These are phyloP conservation scores for Syncephalastrum contaminatum DNA, from an alignment of 371 early-diverging fungal species.

Conservation along the genomic window DNA sequence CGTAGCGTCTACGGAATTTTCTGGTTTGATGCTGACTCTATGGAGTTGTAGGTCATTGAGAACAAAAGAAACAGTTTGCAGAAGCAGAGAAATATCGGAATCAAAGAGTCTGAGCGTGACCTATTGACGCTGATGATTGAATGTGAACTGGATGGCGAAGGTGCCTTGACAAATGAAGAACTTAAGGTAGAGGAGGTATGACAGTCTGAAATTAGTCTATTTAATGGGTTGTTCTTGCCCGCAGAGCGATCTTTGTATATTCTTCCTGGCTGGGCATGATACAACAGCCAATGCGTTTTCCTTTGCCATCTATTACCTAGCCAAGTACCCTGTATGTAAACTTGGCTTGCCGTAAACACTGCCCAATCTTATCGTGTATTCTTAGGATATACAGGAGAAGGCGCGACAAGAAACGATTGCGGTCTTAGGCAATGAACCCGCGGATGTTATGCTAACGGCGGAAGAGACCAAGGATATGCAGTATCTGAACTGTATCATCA, in stretches of 20 bases:
- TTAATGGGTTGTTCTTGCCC: slow-evolving; percentile 29
- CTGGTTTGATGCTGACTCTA: too few relatives aligned
- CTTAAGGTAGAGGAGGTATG: slow-evolving; percentile 50
- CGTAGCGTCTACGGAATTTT: neutral
- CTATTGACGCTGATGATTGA: slow-evolving; percentile 57
- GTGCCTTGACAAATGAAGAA: slow-evolving; percentile 35
- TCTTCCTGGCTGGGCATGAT: slow-evolving; percentile 50
- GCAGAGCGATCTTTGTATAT: slow-evolving; percentile 41
- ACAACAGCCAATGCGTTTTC: slow-evolving; percentile 26
- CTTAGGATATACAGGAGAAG: slow-evolving; percentile 44
- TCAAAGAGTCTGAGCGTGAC: slow-evolving; percentile 26
- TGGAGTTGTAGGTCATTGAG: too few relatives aligned
- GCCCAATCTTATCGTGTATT: neutral
- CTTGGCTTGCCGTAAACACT: neutral
- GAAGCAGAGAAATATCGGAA: too few relatives aligned
- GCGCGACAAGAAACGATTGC: slow-evolving; percentile 50
- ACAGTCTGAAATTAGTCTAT: slow-evolving; percentile 38
- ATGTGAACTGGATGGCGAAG: slow-evolving; percentile 30
- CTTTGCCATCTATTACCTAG: slow-evolving; percentile 21
- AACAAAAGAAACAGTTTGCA: too few relatives aligned
- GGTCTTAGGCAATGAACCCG: slow-evolving; percentile 47
- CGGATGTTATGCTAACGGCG: slow-evolving; percentile 38
- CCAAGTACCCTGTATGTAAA: slow-evolving; percentile 14
- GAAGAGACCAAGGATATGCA: slow-evolving; percentile 14
- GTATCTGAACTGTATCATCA: slow-evolving; percentile 20